Conservation (phyloP, 1,284 basidiomycete genomes). For the Somion occarium region DNA sequence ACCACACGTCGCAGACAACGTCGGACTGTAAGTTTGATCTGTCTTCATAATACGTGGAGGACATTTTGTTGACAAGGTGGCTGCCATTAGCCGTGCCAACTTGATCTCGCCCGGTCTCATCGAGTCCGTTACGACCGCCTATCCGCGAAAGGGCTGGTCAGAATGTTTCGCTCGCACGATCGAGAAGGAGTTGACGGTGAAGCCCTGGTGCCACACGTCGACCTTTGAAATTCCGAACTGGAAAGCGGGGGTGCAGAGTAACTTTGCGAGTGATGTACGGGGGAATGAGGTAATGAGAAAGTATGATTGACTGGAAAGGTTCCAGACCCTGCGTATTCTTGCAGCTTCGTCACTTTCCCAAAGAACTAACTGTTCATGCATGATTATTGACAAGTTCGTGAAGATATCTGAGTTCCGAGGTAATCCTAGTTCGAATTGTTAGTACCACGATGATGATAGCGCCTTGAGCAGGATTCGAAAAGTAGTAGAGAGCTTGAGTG, state of each 20-base stretch:
- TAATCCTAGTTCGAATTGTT: no score
- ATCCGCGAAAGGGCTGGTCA: constrained; percentile 45
- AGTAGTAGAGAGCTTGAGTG: no score
- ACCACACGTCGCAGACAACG: no score
- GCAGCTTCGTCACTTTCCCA: no score
- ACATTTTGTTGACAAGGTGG: no score
- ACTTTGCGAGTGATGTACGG: constrained; percentile 45
- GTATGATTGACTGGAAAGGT: constrained; percentile 34
- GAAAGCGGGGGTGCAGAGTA: constrained; percentile 39
- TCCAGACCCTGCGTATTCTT: no score
- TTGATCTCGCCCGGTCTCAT: constrained; percentile 40
- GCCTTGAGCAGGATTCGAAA: no score
- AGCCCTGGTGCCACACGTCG: constrained; percentile 50
- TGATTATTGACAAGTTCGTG: no score
- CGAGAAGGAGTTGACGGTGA: constrained; percentile 41
- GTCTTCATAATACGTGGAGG: neutral
- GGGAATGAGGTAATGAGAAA: constrained; percentile 40
- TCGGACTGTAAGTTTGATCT: constrained; percentile 42
- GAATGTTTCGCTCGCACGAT: constrained; percentile 42
- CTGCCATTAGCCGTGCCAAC: constrained; percentile 40
- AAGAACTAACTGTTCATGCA: no score
- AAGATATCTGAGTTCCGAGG: no score
- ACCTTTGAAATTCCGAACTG: constrained; percentile 45
- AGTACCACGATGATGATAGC: no score
- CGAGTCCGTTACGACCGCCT: constrained; percentile 36